These are phyloP conservation scores for Bonia amplexicaulis DNA, from an alignment of 176 grass and related monocot genomes.

Conservation along the genomic window DNA sequence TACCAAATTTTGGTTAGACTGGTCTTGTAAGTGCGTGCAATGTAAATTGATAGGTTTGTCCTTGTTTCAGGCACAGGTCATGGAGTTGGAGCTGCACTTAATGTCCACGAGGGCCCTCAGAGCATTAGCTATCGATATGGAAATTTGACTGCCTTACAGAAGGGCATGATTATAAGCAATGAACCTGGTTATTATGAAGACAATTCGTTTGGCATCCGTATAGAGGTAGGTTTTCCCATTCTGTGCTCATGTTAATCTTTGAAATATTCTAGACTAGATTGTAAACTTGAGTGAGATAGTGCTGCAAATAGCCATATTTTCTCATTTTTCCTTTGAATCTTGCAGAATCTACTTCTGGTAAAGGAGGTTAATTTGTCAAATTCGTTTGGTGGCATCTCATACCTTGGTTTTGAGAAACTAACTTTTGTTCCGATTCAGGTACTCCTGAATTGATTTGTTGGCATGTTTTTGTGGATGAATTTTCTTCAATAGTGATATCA, in stretches of 20 bases:
- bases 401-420: constrained; percentile 91
- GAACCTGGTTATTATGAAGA: constrained; percentile 98
- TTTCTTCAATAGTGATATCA: not conserved
- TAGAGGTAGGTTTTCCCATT: constrained; percentile 57
- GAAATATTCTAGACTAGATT: not conserved
- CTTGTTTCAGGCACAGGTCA: constrained; percentile 84
- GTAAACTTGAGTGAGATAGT: not conserved
- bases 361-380: constrained; percentile 74
- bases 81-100: constrained; percentile 95
- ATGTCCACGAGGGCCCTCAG: constrained; percentile 94
- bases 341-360: constrained; percentile 88
- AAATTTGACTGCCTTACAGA: constrained; percentile 82
- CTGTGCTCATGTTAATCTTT: not conserved
- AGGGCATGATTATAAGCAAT: constrained; percentile 98
- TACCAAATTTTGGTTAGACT: not conserved
- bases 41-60: constrained; percentile 26
- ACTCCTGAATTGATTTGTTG: constrained; percentile 16
- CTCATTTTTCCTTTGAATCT: constrained; percentile 9
- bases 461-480: not conserved
- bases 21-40: not conserved
- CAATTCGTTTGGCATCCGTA: constrained; percentile 90
- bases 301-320: not conserved
- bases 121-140: constrained; percentile 95
- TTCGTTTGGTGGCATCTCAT: constrained; percentile 74
- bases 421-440: constrained; percentile 98